Conservation (phyloP, 345 rosid genomes). For the Cochlearia excelsa region DNA sequence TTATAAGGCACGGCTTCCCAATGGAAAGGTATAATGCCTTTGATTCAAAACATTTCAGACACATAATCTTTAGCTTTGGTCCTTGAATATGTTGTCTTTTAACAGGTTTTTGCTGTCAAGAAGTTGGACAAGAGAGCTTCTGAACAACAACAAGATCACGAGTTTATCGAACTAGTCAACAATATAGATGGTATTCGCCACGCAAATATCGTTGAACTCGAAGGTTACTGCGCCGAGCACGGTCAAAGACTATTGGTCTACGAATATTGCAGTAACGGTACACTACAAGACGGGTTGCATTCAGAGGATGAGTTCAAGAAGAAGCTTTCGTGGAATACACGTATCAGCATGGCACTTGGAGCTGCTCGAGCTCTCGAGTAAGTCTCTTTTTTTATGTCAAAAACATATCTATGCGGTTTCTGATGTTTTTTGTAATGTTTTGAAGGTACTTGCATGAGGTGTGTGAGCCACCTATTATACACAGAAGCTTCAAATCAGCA, state of each 20-base stretch:
- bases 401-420: not conserved
- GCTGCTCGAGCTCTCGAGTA: constrained; percentile 96
- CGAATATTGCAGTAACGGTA: constrained; percentile 83
- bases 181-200: constrained; percentile 76
- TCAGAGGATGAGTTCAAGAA: constrained; percentile 71
- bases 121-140: constrained; percentile 71
- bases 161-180: constrained; percentile 78
- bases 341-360: constrained; percentile 80
- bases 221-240: constrained; percentile 97
- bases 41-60: not conserved
- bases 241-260: constrained; percentile 84
- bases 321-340: constrained; percentile 74
- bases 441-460: constrained; percentile 90
- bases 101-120: constrained; percentile 86
- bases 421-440: constrained; percentile 11
- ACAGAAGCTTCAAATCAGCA: constrained; percentile 83
- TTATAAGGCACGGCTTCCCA: constrained; percentile 80
- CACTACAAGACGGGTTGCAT: constrained; percentile 78
- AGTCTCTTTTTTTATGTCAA: constrained; percentile 29
- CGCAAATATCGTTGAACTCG: constrained; percentile 78
- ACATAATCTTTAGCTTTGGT: not conserved
- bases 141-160: constrained; percentile 66
- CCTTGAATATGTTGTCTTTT: constrained; percentile 17
- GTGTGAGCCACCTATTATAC: constrained; percentile 83
- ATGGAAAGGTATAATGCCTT: constrained; percentile 56